These are phyloP conservation scores for Lactarius evosmus DNA, from an alignment of 768 basidiomycete genomes.

Conservation along the genomic window DNA sequence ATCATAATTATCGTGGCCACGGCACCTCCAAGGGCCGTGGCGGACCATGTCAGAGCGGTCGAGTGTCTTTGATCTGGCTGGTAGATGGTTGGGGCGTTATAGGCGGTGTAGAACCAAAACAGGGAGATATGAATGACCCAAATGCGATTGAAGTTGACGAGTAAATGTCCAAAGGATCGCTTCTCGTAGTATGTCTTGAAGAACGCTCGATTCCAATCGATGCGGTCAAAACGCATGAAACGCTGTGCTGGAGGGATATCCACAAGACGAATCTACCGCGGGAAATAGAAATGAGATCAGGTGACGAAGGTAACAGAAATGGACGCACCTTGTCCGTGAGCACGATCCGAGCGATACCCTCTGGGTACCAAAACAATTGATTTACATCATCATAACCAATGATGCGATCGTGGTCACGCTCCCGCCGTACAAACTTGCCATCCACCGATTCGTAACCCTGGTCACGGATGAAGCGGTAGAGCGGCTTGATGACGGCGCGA, in stretches of 20 bases:
- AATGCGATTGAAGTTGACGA: slow-evolving; percentile 99
- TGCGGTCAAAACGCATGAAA: slow-evolving; percentile 94
- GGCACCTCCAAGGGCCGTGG: slow-evolving; percentile 90
- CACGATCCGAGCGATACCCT: slow-evolving; percentile 91
- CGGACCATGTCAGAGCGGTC: slow-evolving; percentile 87
- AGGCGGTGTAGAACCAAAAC: slow-evolving; percentile 96
- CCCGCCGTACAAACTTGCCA: slow-evolving; percentile 89
- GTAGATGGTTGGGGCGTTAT: slow-evolving; percentile 88
- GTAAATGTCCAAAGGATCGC: slow-evolving; percentile 91
- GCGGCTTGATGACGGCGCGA: slow-evolving; percentile 82
- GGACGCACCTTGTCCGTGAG: slow-evolving; percentile 77
- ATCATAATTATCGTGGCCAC: slow-evolving; percentile 98
- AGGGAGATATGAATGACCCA: slow-evolving; percentile 97
- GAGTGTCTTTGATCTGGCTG: slow-evolving; percentile 47
- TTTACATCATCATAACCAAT: slow-evolving; percentile 99
- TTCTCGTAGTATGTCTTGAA: slow-evolving; percentile 99
- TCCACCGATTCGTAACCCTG: slow-evolving; percentile 97
- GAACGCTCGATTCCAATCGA: slow-evolving; percentile 95
- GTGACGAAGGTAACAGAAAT: background rate
- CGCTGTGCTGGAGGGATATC: slow-evolving; percentile 88
- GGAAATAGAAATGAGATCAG: background rate
- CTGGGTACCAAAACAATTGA: slow-evolving; percentile 99
- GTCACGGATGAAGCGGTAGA: slow-evolving; percentile 95
- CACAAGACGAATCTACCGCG: slow-evolving; percentile 73
- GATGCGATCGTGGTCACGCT: slow-evolving; percentile 89